phyloP scores from a whole-genome alignment of 2,329 filamentous ascomycete genomes.

The Elsinoe batatas region DNA sequence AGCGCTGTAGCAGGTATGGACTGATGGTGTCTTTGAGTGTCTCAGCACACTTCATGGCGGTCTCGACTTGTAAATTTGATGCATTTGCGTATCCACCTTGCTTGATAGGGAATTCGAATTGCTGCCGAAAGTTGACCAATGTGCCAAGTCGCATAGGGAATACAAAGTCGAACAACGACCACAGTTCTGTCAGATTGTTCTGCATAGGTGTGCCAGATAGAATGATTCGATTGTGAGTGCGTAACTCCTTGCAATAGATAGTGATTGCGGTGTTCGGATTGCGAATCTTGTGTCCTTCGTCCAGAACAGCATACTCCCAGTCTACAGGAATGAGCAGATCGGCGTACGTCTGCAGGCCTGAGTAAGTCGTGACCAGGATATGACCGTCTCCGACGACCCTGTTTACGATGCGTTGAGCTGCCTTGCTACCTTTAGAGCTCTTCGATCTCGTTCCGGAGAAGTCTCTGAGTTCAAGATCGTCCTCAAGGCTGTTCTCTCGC shows the following conservation, averaged over 20 bases:
- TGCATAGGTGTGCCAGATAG: constrained; percentile 96
- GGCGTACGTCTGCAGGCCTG: constrained; percentile 85
- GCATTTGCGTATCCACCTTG: constrained; percentile 93
- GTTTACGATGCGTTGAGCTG: constrained; percentile 71
- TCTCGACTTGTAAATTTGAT: constrained; percentile 87
- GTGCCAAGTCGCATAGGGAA: constrained; percentile 93
- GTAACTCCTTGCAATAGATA: constrained; percentile 86
- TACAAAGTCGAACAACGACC: constrained; percentile 96
- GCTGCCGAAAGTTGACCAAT: constrained; percentile 75
- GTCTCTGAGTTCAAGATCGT: constrained; percentile 48
- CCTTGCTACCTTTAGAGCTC: constrained; percentile 50
- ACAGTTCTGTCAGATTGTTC: constrained; percentile 88
- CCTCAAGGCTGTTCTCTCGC: constrained; percentile 52
- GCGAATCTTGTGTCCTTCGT: constrained; percentile 96
- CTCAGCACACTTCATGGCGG: constrained; percentile 86
- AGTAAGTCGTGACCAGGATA: constrained; percentile 90
- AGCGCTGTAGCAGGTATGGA: constrained; percentile 81
- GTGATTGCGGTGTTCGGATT: constrained; percentile 95
- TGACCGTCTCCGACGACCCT: constrained; percentile 77
- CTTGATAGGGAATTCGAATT: constrained; percentile 90
- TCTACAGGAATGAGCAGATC: constrained; percentile 70
- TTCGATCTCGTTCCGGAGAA: constrained; percentile 19
- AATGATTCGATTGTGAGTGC: constrained; percentile 82
- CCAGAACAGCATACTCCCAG: constrained; percentile 89
- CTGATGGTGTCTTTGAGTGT: constrained; percentile 89